Conservation (phyloP, 495 filamentous ascomycete genomes). For the Melanomma pulvis-pyrius region DNA sequence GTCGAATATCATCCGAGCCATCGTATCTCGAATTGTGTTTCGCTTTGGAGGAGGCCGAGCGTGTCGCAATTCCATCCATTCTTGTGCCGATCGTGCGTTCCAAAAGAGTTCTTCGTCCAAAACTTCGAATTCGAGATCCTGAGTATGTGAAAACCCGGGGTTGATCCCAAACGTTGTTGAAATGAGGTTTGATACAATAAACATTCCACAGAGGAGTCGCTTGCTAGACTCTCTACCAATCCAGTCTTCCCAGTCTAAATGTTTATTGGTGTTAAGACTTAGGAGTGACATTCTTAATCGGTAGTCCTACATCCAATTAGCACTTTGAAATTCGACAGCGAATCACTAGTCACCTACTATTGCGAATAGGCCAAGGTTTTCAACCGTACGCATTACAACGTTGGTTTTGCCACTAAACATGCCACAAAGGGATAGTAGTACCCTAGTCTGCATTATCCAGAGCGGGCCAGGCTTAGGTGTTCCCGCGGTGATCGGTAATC, state of each 20-base stretch:
- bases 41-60: neutral
- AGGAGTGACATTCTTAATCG: slow-evolving; percentile 10
- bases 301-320: slow-evolving; percentile 10
- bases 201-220: slow-evolving; percentile 22
- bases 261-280: neutral
- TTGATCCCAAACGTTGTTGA: slow-evolving; percentile 17
- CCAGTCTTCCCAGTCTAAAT: slow-evolving; percentile 27
- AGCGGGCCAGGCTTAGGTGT: slow-evolving; percentile 9
- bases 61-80: slow-evolving; percentile 7
- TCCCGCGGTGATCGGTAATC: slow-evolving; percentile 3
- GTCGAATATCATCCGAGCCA: slow-evolving; percentile 13
- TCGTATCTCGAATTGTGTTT: slow-evolving; percentile 19
- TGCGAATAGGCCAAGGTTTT: slow-evolving; percentile 17
- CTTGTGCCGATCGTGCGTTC: slow-evolving; percentile 14
- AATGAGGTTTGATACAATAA: slow-evolving; percentile 27
- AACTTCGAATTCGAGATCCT: slow-evolving; percentile 25
- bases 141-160: slow-evolving; percentile 11
- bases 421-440: slow-evolving; percentile 14
- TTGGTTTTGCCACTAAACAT: slow-evolving; percentile 23
- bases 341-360: neutral
- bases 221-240: slow-evolving; percentile 19
- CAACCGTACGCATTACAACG: slow-evolving; percentile 8
- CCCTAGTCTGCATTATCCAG: slow-evolving; percentile 20
- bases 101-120: slow-evolving; percentile 19
- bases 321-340: neutral